These are phyloP conservation scores for Leccinum uliginosum DNA, from an alignment of 768 basidiomycete species.

Conservation along the genomic window DNA sequence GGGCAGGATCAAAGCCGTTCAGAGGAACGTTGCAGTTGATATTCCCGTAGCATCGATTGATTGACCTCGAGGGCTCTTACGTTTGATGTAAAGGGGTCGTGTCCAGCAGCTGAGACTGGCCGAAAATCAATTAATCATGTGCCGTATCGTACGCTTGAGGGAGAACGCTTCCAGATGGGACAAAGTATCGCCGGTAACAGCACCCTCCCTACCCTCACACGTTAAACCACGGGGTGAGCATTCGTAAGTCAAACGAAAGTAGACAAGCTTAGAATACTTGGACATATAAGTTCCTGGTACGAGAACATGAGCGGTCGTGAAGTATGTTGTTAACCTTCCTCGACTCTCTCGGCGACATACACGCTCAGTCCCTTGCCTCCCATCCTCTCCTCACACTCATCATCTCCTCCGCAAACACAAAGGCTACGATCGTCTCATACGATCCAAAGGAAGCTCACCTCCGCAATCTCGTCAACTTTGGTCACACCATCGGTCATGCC, in stretches of 20 bases:
- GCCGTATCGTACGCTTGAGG: slow-evolving; percentile 10
- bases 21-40: not conserved
- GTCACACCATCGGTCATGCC: slow-evolving; percentile 97
- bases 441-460: slow-evolving; percentile 97
- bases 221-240: too few species aligned
- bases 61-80: slow-evolving; percentile 2
- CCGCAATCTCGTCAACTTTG: slow-evolving; percentile 98
- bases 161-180: slow-evolving; percentile 4
- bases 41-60: slow-evolving; percentile 2
- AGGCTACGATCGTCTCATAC: slow-evolving; percentile 94
- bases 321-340: slow-evolving; percentile 55
- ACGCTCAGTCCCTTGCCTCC: slow-evolving; percentile 59
- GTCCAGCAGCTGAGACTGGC: slow-evolving; percentile 3
- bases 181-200: slow-evolving; percentile 1
- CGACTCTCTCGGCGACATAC: slow-evolving; percentile 66
- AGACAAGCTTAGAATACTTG: too few species aligned
- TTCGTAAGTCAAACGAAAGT: slow-evolving; percentile 10
- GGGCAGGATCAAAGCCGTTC: slow-evolving; percentile 17
- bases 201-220: not conserved
- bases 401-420: slow-evolving; percentile 89
- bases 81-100: not conserved
- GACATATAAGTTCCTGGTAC: not conserved
- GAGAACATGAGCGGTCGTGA: not conserved
- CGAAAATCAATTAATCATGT: slow-evolving; percentile 6
- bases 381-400: slow-evolving; percentile 88